These are phyloP conservation scores for Boletus reticuloceps DNA, from an alignment of 768 basidiomycete species.

Conservation along the genomic window DNA sequence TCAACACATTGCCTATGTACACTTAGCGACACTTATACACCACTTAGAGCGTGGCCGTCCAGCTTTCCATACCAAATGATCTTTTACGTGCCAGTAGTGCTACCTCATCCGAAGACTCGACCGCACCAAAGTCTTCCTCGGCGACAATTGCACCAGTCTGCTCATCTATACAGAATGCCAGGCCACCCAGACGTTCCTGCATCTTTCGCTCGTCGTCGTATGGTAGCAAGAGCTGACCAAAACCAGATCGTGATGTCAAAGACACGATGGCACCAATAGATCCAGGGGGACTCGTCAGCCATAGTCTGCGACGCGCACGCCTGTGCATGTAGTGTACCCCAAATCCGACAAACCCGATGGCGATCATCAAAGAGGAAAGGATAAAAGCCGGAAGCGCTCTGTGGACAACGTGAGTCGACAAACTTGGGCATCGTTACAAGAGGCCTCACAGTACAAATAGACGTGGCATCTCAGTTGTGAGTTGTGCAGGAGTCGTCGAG, in stretches of 20 bases:
- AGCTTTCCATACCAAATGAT: neutral
- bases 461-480: conserved; percentile 44
- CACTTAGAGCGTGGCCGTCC: too few relatives aligned
- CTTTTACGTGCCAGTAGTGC: conserved; percentile 15
- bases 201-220: conserved; percentile 50
- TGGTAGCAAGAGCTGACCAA: conserved; percentile 56
- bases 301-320: conserved; percentile 45
- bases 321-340: conserved; percentile 47
- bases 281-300: conserved; percentile 55
- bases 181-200: conserved; percentile 45
- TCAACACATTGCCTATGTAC: too few relatives aligned
- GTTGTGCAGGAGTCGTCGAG: conserved; percentile 34
- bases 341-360: conserved; percentile 47
- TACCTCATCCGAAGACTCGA: conserved; percentile 8
- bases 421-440: neutral
- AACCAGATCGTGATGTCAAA: conserved; percentile 59
- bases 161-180: conserved; percentile 54
- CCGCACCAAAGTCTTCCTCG: conserved; percentile 37
- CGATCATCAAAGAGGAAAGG: conserved; percentile 48
- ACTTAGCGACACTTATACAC: too few relatives aligned
- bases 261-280: conserved; percentile 56
- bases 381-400: conserved; percentile 54
- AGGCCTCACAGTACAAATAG: conserved; percentile 57
- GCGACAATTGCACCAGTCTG: conserved; percentile 63
- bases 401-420: conserved; percentile 1